Conservation (phyloP, 495 filamentous ascomycete genomes). For the Aspergillus heteromorphus region DNA sequence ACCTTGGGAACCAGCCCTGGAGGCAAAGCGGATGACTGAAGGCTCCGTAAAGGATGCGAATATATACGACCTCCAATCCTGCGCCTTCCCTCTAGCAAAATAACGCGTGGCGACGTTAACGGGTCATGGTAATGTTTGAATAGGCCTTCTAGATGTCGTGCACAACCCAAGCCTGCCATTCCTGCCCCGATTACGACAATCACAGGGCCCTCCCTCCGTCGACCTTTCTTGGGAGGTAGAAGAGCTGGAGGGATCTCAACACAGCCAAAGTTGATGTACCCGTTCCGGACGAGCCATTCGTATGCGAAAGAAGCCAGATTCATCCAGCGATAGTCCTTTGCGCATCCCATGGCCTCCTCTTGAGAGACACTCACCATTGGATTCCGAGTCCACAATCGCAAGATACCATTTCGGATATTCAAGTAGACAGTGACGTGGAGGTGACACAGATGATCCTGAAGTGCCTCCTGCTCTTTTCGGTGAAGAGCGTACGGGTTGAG, state of each 20-base stretch:
- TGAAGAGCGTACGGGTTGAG: slow-evolving; percentile 88
- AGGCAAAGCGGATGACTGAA: slow-evolving; percentile 41
- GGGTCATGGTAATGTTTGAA: slow-evolving; percentile 68
- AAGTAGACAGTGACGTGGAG: slow-evolving; percentile 92
- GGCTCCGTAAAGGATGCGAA: slow-evolving; percentile 73
- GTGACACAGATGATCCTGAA: slow-evolving; percentile 77
- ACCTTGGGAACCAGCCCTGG: slow-evolving; percentile 64
- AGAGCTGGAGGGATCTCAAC: slow-evolving; percentile 54
- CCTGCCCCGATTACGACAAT: slow-evolving; percentile 91
- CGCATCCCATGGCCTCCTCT: slow-evolving; percentile 89
- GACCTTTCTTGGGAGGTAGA: slow-evolving; percentile 37
- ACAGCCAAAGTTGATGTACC: slow-evolving; percentile 97
- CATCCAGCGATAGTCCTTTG: slow-evolving; percentile 87
- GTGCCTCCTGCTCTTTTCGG: slow-evolving; percentile 72
- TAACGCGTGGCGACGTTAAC: slow-evolving; percentile 63
- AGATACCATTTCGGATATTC: slow-evolving; percentile 92
- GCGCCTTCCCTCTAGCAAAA: slow-evolving; percentile 81
- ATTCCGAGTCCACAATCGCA: slow-evolving; percentile 87
- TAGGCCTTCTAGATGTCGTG: slow-evolving; percentile 81
- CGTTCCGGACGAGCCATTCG: slow-evolving; percentile 84
- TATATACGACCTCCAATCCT: slow-evolving; percentile 93
- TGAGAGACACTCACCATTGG: slow-evolving; percentile 78
- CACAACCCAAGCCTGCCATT: slow-evolving; percentile 87
- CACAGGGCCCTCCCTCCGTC: slow-evolving; percentile 50
- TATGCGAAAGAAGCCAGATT: slow-evolving; percentile 82